Conservation (phyloP, 78 protist species). For the Acrasis kona region DNA sequence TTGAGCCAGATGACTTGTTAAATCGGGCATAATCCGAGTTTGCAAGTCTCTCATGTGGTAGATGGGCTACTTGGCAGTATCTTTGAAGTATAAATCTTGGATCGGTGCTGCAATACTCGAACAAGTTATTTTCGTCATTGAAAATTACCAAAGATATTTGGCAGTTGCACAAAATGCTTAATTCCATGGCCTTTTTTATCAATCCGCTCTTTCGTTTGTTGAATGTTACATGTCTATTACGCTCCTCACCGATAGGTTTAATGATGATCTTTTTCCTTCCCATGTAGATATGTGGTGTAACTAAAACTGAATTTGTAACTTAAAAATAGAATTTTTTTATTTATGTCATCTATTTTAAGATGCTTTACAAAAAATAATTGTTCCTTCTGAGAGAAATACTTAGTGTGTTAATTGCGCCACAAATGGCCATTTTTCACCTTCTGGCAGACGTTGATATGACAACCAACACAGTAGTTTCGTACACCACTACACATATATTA, state of each 20-base stretch:
- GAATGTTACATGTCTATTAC: constrained; percentile 43
- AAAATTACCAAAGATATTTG: constrained; percentile 62
- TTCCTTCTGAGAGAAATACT: too few species aligned
- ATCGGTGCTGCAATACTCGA: neutral
- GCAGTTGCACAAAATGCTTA: constrained; percentile 62
- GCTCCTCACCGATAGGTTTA: constrained; percentile 2
- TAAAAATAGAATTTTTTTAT: too few species aligned
- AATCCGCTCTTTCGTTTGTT: constrained; percentile 70
- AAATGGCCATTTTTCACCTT: too few species aligned
- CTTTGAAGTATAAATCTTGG: neutral
- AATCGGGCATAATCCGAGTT: neutral
- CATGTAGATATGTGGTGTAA: too few species aligned
- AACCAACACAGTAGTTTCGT: too few species aligned
- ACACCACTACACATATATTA: too few species aligned
- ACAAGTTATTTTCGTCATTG: neutral
- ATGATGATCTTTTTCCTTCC: constrained; percentile 27
- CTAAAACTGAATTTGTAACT: too few species aligned
- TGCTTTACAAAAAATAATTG: too few species aligned
- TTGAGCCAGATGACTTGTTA: neutral
- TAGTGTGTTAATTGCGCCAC: too few species aligned
- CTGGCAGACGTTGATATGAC: too few species aligned
- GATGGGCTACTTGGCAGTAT: constrained; percentile 1
- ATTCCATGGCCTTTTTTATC: constrained; percentile 75
- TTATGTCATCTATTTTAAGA: too few species aligned
- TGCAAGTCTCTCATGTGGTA: neutral